A percentile compares a stretch with the other conserved stretches of the same genome.
Conservation (phyloP, 1,284 basidiomycete genomes). For the Melanopsichium pennsylvanicum region DNA sequence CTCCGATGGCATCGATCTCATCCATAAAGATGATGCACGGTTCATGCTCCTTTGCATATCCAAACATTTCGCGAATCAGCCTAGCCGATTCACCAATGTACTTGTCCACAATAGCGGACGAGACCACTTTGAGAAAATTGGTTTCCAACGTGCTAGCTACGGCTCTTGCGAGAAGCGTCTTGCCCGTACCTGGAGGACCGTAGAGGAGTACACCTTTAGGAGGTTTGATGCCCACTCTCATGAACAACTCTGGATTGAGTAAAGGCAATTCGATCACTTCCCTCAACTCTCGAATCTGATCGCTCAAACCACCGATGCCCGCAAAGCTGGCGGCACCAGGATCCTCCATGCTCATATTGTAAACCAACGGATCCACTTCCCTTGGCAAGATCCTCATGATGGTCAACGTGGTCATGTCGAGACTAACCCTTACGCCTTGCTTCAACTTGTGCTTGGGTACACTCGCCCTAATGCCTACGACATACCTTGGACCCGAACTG, state of each 20-base stretch:
- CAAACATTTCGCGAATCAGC: conserved; percentile 96
- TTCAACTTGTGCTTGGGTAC: conserved; percentile 93
- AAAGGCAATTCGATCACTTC: conserved; percentile 97
- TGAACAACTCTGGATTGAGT: conserved; percentile 92
- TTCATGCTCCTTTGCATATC: conserved; percentile 94
- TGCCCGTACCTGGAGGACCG: conserved; percentile 92
- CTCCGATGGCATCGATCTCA: conserved; percentile 75
- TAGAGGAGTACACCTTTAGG: conserved; percentile 93
- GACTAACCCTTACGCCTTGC: conserved; percentile 89
- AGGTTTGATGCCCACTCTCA: conserved; percentile 93
- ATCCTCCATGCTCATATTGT: conserved; percentile 99
- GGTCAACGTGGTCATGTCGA: conserved; percentile 99
- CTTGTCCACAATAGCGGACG: conserved; percentile 99
- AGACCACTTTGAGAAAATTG: conserved; percentile 98
- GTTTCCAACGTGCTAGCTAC: conserved; percentile 94
- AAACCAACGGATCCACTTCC: conserved; percentile 97
- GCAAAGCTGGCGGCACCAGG: conserved; percentile 94
- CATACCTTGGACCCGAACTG: conserved; percentile 96
- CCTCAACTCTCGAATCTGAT: conserved; percentile 94
- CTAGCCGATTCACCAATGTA: conserved; percentile 98
- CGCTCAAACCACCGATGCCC: conserved; percentile 92
- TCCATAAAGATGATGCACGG: conserved; percentile 99
- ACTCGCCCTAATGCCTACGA: conserved; percentile 95
- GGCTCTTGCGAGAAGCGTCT: conserved; percentile 92
- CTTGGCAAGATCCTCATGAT: conserved; percentile 95